These are phyloP conservation scores for Colletotrichum eremochloae DNA, from an alignment of 2,329 filamentous ascomycete species.

Conservation along the genomic window DNA sequence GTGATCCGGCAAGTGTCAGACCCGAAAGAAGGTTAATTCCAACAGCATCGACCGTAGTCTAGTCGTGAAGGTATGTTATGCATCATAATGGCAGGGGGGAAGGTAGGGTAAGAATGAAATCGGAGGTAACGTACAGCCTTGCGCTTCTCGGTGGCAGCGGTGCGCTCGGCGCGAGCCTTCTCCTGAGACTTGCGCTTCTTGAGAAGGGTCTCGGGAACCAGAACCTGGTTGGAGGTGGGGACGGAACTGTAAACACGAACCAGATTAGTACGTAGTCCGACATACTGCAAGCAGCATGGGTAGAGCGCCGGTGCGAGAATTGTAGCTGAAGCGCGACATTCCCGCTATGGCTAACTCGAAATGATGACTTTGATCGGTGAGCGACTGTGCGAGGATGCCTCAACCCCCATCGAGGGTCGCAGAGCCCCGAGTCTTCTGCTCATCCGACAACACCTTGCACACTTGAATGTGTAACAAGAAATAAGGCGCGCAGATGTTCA, in stretches of 20 bases:
- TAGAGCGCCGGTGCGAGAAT: conserved; percentile 90
- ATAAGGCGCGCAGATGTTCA: conserved; percentile 61
- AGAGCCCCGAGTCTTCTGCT: conserved; percentile 54
- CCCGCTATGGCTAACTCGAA: conserved; percentile 90
- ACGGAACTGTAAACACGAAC: conserved; percentile 77
- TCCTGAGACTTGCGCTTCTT: conserved; percentile 99
- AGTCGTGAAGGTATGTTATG: conserved; percentile 90
- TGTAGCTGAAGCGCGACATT: conserved; percentile 94
- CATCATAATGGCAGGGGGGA: conserved; percentile 74
- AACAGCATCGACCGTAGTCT: conserved; percentile 98
- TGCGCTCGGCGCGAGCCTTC: conserved; percentile 94
- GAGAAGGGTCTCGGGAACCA: conserved; percentile 98
- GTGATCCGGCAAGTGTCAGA: conserved; percentile 74
- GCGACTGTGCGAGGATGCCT: conserved; percentile 48
- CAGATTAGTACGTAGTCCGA: conserved; percentile 86
- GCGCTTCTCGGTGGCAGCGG: conserved; percentile 84
- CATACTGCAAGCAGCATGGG: conserved; percentile 68
- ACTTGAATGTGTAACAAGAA: conserved; percentile 60
- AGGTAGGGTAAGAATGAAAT: conserved; percentile 22
- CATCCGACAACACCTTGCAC: conserved; percentile 83
- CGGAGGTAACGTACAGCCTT: conserved; percentile 81
- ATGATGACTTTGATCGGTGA: conserved; percentile 85
- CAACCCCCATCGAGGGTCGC: conserved; percentile 25
- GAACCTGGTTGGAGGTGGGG: conserved; percentile 93
- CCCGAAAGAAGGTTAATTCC: conserved; percentile 99